A percentile compares a stretch with the other conserved stretches of the same genome.
Evolutionary conservation across 2,329 filamentous ascomycete genomes (phyloP).

Genomic region (Fusarium tricinctum): DNA sequence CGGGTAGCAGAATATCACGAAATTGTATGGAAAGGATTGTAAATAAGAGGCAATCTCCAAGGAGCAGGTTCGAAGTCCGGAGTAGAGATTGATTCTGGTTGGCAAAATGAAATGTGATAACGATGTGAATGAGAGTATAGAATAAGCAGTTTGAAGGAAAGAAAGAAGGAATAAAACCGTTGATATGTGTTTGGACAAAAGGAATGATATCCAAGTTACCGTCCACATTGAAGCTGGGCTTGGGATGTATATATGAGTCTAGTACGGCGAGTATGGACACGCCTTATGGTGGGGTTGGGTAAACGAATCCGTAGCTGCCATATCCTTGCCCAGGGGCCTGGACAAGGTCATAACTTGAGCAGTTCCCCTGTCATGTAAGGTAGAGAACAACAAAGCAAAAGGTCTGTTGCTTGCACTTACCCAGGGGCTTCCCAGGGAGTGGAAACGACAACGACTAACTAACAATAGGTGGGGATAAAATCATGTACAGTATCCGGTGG

Average conservation of each 20-base stretch:
- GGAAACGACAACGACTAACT: constrained; percentile 44
- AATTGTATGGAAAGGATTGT: constrained; percentile 30
- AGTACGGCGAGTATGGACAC: constrained; percentile 36
- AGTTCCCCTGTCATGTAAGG: constrained; percentile 39
- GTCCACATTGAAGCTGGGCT: constrained; percentile 32
- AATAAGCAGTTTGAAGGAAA: constrained; percentile 8
- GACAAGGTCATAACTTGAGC: constrained; percentile 40
- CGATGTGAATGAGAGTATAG: constrained; percentile 18
- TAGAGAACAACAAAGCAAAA: constrained; percentile 58
- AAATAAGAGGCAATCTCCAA: constrained; percentile 18
- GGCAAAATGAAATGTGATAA: constrained; percentile 8
- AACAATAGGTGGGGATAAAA: constrained; percentile 39
- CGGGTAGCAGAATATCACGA: constrained; percentile 24
- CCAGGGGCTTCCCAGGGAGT: constrained; percentile 44
- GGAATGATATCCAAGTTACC: constrained; percentile 28
- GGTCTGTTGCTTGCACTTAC: constrained; percentile 41
- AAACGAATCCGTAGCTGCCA: constrained; percentile 44
- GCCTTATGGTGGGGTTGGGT: constrained; percentile 40
- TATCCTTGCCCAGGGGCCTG: constrained; percentile 45
- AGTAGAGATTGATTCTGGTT: constrained; percentile 9
- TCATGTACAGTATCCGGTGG: constrained; percentile 35
- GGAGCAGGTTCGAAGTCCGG: neutral
- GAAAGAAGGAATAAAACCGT: constrained; percentile 25
- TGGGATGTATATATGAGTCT: constrained; percentile 48
- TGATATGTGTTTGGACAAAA: constrained; percentile 23